phyloP scores from a whole-genome alignment of 805 yeast species.

The Metschnikowia gelsemii region DNA sequence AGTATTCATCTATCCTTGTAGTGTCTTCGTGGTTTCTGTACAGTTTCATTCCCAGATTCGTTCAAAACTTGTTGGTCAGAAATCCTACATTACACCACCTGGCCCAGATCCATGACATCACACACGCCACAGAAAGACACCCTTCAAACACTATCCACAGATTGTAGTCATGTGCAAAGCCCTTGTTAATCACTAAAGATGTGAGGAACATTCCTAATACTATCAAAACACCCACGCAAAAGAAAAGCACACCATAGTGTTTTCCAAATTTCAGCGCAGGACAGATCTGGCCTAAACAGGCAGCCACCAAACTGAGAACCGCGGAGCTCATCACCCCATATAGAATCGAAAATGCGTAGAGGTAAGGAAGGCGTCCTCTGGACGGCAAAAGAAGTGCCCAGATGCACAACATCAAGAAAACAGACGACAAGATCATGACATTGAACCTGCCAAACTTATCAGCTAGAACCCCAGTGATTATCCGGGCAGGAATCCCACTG shows the following conservation, averaged over 20 bases:
- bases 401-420: slow-evolving; percentile 33
- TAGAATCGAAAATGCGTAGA: slow-evolving; percentile 52
- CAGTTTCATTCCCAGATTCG: no score
- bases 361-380: slow-evolving; percentile 27
- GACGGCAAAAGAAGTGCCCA: slow-evolving; percentile 31
- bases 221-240: slow-evolving; percentile 14
- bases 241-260: slow-evolving; percentile 65
- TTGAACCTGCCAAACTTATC: slow-evolving; percentile 51
- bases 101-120: slow-evolving; percentile 17
- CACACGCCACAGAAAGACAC: slow-evolving; percentile 10
- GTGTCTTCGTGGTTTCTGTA: no score
- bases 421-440: slow-evolving; percentile 38
- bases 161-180: slow-evolving; percentile 12
- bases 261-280: slow-evolving; percentile 64
- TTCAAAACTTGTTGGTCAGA: slow-evolving; percentile 12
- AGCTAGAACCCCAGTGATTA: slow-evolving; percentile 32
- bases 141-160: slow-evolving; percentile 18
- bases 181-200: slow-evolving; percentile 15
- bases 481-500: slow-evolving; percentile 41
- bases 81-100: slow-evolving; percentile 16
- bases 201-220: slow-evolving; percentile 16
- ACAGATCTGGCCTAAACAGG: slow-evolving; percentile 64
- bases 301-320: slow-evolving; percentile 65
- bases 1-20: no score
- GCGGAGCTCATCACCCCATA: slow-evolving; percentile 64